Percentiles rank a stretch among this genome's conserved stretches.
These are phyloP conservation scores for Arabidopsis suecica DNA, from an alignment of 345 rosid species.

Conservation along the genomic window DNA sequence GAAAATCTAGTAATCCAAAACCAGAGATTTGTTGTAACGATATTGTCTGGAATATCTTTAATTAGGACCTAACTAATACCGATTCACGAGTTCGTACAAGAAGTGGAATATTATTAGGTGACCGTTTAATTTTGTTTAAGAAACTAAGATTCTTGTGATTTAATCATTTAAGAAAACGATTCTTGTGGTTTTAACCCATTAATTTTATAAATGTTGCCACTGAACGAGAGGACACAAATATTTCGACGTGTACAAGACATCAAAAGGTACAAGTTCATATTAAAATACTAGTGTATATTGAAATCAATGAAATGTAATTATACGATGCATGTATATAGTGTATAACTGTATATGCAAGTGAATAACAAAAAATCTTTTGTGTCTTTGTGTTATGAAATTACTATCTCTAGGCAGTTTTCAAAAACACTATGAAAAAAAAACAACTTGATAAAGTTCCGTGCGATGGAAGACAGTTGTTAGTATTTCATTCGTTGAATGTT, in stretches of 20 bases:
- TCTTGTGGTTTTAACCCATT: slow-evolving; percentile 5
- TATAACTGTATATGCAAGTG: slow-evolving; percentile 3
- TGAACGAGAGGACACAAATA: slow-evolving; percentile 29
- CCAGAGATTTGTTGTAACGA: slow-evolving; percentile 40
- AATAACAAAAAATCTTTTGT: background rate
- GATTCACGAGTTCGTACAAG: slow-evolving; percentile 19
- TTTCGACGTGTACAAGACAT: slow-evolving; percentile 16
- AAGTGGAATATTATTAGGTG: slow-evolving; percentile 33
- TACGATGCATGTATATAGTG: background rate
- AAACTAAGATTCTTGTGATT: slow-evolving; percentile 25
- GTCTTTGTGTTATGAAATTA: no score
- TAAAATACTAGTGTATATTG: background rate
- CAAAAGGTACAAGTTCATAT: background rate
- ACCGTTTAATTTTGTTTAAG: slow-evolving; percentile 20
- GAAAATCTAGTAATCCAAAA: slow-evolving; percentile 37
- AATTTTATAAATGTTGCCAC: slow-evolving; percentile 11
- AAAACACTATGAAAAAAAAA: no score
- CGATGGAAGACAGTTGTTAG: background rate
- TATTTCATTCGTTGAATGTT: background rate
- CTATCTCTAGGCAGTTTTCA: no score
- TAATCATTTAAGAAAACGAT: background rate
- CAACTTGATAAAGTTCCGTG: no score
- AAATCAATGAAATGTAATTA: background rate
- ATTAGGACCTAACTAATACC: slow-evolving; percentile 23
- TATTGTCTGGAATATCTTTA: slow-evolving; percentile 43